These are phyloP conservation scores for Bolboschoenus planiculmis DNA, from an alignment of 176 grass and related monocot genomes.

Conservation along the genomic window DNA sequence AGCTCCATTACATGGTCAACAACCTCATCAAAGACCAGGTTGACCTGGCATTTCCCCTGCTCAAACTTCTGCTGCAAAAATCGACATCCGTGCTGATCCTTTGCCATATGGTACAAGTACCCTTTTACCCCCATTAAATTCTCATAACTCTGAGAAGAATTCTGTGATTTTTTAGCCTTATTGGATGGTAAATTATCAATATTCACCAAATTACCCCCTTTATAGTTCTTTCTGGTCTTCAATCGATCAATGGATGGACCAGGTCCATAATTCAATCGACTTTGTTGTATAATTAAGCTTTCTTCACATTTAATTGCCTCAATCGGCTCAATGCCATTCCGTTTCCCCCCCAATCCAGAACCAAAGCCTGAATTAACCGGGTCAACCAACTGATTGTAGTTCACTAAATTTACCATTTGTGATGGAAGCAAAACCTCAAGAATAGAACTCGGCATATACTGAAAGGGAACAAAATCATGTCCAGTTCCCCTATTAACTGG, in stretches of 20 bases:
- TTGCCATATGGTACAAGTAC: constrained; percentile 61
- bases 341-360: not conserved
- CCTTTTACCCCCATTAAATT: constrained; percentile 48
- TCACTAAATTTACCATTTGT: not conserved
- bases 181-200: constrained; percentile 2
- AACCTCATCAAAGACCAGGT: constrained; percentile 61
- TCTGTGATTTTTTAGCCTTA: constrained; percentile 29
- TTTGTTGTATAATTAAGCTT: constrained; percentile 40
- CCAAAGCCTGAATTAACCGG: not conserved
- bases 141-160: constrained; percentile 33
- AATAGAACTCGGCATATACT: not conserved
- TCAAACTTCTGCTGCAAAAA: constrained; percentile 65
- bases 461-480: not conserved
- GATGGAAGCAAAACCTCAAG: constrained; percentile 11
- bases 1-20: constrained; percentile 60
- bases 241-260: constrained; percentile 5
- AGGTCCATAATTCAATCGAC: constrained; percentile 28
- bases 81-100: constrained; percentile 59
- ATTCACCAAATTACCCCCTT: constrained; percentile 13
- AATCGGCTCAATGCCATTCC: constrained; percentile 7
- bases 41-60: constrained; percentile 49
- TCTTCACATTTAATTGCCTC: constrained; percentile 43
- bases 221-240: constrained; percentile 32
- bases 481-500: not conserved
- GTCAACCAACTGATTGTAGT: not conserved